Evolutionary conservation across 305 asterid genomes (phyloP).

Genomic region (Lippia alba): DNA sequence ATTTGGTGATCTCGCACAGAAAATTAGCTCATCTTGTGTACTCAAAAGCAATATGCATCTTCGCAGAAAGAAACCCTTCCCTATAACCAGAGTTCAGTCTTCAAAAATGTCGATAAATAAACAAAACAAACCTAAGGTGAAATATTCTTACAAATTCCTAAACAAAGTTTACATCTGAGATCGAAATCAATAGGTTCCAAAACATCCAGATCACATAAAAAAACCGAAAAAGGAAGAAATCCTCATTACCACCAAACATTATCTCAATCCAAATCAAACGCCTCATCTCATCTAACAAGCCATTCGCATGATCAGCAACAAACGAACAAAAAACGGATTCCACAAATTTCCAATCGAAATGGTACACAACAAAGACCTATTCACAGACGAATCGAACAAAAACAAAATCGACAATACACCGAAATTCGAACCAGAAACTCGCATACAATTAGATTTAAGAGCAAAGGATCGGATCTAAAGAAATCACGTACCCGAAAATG

Average conservation of each 20-base stretch:
- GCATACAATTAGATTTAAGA: constrained; percentile 33
- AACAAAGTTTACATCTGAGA: constrained; percentile 21
- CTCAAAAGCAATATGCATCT: constrained; percentile 19
- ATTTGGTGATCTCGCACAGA: too few species aligned
- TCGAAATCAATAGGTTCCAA: constrained; percentile 28
- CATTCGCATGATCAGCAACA: not conserved
- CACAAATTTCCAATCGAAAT: constrained; percentile 11
- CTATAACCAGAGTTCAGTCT: not conserved
- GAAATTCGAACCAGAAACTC: constrained; percentile 28
- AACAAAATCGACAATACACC: constrained; percentile 28
- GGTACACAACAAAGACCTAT: constrained; percentile 15
- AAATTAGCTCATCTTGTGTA: too few species aligned
- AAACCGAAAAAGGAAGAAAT: constrained; percentile 5
- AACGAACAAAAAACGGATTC: not conserved
- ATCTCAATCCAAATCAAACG: constrained; percentile 26
- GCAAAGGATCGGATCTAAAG: constrained; percentile 25
- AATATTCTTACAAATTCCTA: not conserved
- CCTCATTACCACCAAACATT: constrained; percentile 13
- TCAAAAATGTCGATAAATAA: not conserved
- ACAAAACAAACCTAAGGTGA: not conserved
- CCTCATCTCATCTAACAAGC: not conserved
- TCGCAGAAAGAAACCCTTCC: not conserved
- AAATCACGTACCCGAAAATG: constrained; percentile 37
- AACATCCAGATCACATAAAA: constrained; percentile 34
- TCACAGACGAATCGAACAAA: constrained; percentile 20